Conservation (phyloP, 2,329 filamentous ascomycete species). For the Epichloe uncinata region DNA sequence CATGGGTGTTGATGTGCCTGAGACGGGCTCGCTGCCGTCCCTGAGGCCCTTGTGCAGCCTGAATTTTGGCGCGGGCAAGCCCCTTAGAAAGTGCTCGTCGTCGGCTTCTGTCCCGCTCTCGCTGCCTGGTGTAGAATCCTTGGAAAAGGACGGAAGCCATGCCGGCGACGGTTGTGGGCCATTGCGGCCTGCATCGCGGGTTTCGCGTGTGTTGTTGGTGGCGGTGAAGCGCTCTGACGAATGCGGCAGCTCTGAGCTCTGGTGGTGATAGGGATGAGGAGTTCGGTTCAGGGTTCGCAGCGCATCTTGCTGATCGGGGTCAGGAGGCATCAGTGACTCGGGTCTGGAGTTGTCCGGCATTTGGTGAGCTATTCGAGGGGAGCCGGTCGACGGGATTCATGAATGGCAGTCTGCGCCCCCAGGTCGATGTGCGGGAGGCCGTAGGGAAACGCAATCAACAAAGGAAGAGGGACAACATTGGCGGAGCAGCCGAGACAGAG, state of each 20-base stretch:
- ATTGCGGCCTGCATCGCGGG: conserved; percentile 7
- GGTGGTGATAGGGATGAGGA: conserved; percentile 55
- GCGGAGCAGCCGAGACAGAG: background rate
- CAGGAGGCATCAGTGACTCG: conserved; percentile 19
- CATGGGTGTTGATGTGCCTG: conserved; percentile 41
- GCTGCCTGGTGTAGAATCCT: conserved; percentile 51
- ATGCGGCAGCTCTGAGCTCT: conserved; percentile 40
- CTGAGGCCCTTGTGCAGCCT: conserved; percentile 67
- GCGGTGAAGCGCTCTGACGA: conserved; percentile 28
- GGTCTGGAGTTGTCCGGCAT: conserved; percentile 32
- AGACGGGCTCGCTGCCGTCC: conserved; percentile 40
- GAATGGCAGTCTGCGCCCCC: conserved; percentile 1
- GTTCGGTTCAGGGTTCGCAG: conserved; percentile 44
- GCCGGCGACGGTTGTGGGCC: conserved; percentile 13
- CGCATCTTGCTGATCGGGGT: conserved; percentile 22
- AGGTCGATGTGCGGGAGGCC: background rate
- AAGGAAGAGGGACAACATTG: background rate
- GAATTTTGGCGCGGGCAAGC: conserved; percentile 63
- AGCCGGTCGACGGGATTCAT: conserved; percentile 1
- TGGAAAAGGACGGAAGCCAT: conserved; percentile 23
- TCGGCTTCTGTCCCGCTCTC: conserved; percentile 93
- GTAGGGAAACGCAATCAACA: background rate
- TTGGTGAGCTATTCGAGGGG: conserved; percentile 8
- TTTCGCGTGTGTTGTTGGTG: conserved; percentile 8
- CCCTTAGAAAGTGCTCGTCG: conserved; percentile 79